Percentiles rank a stretch among this genome's conserved stretches.
phyloP scores from a whole-genome alignment of 2,329 filamentous ascomycete genomes.

The Zopfia rhizophila region DNA sequence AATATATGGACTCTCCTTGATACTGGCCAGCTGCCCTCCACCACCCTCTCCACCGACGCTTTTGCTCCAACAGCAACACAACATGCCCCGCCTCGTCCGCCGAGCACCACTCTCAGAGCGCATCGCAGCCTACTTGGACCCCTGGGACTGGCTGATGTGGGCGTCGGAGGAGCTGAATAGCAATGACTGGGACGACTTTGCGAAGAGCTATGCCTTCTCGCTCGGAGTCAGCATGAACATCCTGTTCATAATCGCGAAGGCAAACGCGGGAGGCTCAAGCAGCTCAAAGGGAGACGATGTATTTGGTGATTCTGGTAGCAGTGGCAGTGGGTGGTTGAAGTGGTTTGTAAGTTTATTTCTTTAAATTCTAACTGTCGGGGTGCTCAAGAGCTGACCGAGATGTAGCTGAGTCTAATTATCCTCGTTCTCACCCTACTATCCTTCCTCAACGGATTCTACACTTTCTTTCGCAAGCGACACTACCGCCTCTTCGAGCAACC shows the following conservation, averaged over 20 bases:
- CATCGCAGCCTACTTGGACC: slow-evolving; percentile 82
- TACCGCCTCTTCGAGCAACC: slow-evolving; percentile 92
- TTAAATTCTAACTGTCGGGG: background rate
- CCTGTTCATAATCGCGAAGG: slow-evolving; percentile 81
- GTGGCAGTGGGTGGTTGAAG: slow-evolving; percentile 71
- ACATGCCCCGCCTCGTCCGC: slow-evolving; percentile 85
- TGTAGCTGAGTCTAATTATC: slow-evolving; percentile 68
- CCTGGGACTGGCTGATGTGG: slow-evolving; percentile 90
- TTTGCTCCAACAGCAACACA: slow-evolving; percentile 17
- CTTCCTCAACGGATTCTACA: slow-evolving; percentile 80
- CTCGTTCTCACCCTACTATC: slow-evolving; percentile 75
- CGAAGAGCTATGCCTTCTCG: slow-evolving; percentile 77
- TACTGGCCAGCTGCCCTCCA: slow-evolving; percentile 1
- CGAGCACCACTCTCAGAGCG: slow-evolving; percentile 82
- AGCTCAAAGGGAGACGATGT: slow-evolving; percentile 76
- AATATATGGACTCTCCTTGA: slow-evolving; percentile 2
- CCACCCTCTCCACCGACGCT: background rate
- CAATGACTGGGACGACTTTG: slow-evolving; percentile 84
- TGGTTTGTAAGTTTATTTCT: slow-evolving; percentile 66
- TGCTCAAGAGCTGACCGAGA: slow-evolving; percentile 17
- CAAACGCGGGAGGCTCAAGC: slow-evolving; percentile 70
- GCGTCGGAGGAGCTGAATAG: slow-evolving; percentile 92
- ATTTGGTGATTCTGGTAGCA: slow-evolving; percentile 73
- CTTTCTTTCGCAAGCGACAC: slow-evolving; percentile 81
- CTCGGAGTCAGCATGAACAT: slow-evolving; percentile 82